These are phyloP conservation scores for Raphidocelis subcapitata DNA, from an alignment of 139 green algal species.

Conservation along the genomic window DNA sequence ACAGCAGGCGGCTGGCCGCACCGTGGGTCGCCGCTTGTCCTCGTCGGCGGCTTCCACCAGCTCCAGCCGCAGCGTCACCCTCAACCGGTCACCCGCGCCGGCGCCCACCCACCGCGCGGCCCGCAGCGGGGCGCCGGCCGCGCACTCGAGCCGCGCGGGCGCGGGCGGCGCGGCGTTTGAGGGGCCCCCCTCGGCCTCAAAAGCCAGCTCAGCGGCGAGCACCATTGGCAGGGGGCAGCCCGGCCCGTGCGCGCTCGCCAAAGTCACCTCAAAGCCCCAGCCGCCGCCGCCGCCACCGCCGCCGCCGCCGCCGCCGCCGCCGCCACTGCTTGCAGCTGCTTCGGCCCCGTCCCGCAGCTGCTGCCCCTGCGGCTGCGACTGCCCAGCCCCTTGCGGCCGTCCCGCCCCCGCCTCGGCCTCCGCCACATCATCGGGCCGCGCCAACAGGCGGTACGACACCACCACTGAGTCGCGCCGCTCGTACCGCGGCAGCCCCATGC, in stretches of 20 bases:
- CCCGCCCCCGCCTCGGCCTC: background rate
- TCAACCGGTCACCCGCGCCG: too few species aligned
- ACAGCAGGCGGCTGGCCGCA: background rate
- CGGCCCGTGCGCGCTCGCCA: slow-evolving; percentile 50
- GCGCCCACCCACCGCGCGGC: too few species aligned
- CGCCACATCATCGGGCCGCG: background rate
- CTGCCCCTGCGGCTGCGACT: background rate
- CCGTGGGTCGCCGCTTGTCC: slow-evolving; percentile 21
- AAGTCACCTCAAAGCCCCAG: slow-evolving; percentile 34
- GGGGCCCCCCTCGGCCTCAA: background rate
- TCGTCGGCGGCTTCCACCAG: slow-evolving; percentile 24
- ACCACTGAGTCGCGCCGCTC: slow-evolving; percentile 37
- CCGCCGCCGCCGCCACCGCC: background rate
- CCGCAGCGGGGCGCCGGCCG: background rate
- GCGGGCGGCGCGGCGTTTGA: background rate
- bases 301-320: background rate
- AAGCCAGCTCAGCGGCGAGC: background rate
- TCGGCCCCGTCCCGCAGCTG: background rate
- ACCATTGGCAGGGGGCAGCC: slow-evolving; percentile 59
- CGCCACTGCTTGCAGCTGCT: slow-evolving; percentile 3
- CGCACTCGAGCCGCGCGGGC: background rate
- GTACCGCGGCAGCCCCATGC: slow-evolving; percentile 37
- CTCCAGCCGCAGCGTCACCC: slow-evolving; percentile 4
- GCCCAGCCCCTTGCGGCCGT: slow-evolving; percentile 1
- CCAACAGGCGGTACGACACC: slow-evolving; percentile 31